Evolutionary conservation across 495 filamentous ascomycete genomes (phyloP).

Genomic region (Tuber borchii): DNA sequence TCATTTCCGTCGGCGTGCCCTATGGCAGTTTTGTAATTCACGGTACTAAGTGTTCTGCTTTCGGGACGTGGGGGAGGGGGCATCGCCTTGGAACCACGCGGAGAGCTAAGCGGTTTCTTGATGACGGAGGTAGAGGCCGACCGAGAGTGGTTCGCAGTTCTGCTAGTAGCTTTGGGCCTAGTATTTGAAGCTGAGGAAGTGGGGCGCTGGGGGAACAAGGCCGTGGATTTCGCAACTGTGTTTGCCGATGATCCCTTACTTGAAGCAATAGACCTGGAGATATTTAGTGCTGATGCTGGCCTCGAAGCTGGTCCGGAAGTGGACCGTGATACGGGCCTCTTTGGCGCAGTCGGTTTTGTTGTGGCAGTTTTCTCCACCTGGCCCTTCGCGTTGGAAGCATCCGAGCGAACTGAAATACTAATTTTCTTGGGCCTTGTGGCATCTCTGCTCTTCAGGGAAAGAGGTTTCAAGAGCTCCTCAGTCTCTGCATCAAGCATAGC

Average conservation of each 20-base stretch:
- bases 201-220: conserved; percentile 33
- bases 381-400: conserved; percentile 2
- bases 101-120: conserved; percentile 19
- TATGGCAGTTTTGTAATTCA: conserved; percentile 31
- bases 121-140: conserved; percentile 23
- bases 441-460: neutral
- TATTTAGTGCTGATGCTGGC: neutral
- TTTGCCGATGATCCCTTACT: conserved; percentile 13
- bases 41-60: conserved; percentile 12
- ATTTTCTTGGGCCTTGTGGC: conserved; percentile 15
- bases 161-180: conserved; percentile 9
- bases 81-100: conserved; percentile 3
- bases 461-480: conserved; percentile 18
- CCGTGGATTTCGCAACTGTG: conserved; percentile 26
- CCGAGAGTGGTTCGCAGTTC: conserved; percentile 18
- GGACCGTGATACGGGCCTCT: conserved; percentile 9
- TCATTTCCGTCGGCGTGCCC: conserved; percentile 32
- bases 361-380: conserved; percentile 10
- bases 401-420: neutral
- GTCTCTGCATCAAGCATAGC: conserved; percentile 40
- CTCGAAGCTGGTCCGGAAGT: neutral
- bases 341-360: conserved; percentile 13
- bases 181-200: conserved; percentile 29
- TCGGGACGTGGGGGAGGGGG: conserved; percentile 14
- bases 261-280: neutral